Base-by-base conservation (phyloP, 306 rosid species). In the Myrica gale region DNA sequence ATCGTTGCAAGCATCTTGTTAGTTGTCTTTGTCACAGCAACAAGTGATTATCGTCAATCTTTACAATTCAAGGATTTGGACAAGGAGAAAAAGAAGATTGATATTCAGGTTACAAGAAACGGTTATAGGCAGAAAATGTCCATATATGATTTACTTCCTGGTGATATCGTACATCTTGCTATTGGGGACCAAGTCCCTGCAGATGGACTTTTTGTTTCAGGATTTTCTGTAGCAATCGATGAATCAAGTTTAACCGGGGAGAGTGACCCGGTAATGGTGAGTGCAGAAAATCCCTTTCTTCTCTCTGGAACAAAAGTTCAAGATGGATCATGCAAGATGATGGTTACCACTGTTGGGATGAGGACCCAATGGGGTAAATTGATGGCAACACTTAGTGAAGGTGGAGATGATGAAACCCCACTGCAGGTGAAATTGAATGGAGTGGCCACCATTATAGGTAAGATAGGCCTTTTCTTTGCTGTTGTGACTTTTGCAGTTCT, bases 361-460 rank as follows among this genome's bases (percentile, higher is more conserved):
- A 89, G 92, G 85, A 95, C 99, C 74, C 97, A 95, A 77, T 95
- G 99, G 99, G 99, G 99, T 11, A 95, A 95, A 78, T 76, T 95
- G 84, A 92, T 91, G 93, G 99, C 96, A 37, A 95, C 99, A 68
- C 97, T 95, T 42, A 88, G 92, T 76, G 97, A 95, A 87, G 97
- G 97, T 1, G 99, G 99, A 66, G 97, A 89, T 67, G 99, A 95
- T 79, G 99, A 95, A 84, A 95, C 99, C 76, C 97, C 99, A 11
- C 78, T 95, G 83, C 99, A 92, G 78, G 99, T 95, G 67, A 95
- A 95, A 79, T 61, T 95, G 84, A 95, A 95, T 69, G 97, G 99
- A 79, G 99, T 95, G 62, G 99, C 99, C 62, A 95, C 99, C 76
- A 83, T 95, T 74, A 92, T 95, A 42, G 97, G 99, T 68, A 95